Conservation (phyloP, 345 rosid genomes). For the Clausena lansium region DNA sequence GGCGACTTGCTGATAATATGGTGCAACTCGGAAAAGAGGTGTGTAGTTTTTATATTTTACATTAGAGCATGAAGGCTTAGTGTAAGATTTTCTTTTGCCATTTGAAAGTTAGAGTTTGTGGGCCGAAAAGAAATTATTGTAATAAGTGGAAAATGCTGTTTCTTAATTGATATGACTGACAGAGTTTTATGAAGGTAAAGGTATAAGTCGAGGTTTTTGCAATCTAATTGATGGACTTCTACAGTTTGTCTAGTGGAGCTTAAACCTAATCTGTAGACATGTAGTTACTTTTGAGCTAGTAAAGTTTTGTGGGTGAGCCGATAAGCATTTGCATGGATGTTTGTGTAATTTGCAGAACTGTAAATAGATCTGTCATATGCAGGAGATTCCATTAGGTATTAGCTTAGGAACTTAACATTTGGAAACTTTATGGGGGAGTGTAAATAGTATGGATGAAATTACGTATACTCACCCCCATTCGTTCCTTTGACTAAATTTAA, state of each 20-base stretch:
- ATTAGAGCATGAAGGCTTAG: background rate
- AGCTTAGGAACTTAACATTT: background rate
- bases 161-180: background rate
- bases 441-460: background rate
- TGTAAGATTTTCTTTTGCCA: background rate
- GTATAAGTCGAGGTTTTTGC: background rate
- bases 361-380: background rate
- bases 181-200: background rate
- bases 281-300: background rate
- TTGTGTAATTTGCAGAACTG: background rate
- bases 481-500: background rate
- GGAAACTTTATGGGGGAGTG: background rate
- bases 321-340: background rate
- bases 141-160: background rate
- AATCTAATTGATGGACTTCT: background rate
- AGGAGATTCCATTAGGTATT: background rate
- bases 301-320: too few relatives aligned
- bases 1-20: slow-evolving; percentile 91
- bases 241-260: background rate
- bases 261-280: background rate
- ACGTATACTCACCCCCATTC: background rate
- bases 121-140: background rate
- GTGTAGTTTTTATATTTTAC: background rate
- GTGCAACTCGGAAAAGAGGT: slow-evolving; percentile 95
- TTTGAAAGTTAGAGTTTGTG: background rate